Percentiles rank a stretch among this genome's conserved stretches.
These are phyloP conservation scores for Candida silvatica DNA, from an alignment of 805 yeast species.

Conservation along the genomic window DNA sequence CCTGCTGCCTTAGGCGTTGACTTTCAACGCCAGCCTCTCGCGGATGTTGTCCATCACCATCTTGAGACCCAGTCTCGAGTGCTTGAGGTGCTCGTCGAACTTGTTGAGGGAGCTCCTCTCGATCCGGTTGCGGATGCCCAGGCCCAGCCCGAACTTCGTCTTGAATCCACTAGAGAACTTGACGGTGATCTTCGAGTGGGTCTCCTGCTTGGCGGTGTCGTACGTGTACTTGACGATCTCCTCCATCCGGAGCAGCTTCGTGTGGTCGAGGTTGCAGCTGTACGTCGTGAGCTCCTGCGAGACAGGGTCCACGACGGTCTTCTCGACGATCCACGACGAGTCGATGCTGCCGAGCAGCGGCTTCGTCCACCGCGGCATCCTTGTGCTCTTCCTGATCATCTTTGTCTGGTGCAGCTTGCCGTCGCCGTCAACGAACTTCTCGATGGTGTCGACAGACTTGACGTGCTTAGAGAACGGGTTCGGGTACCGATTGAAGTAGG, in stretches of 20 bases:
- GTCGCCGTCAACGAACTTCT: conserved; percentile 43
- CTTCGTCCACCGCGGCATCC: conserved; percentile 70
- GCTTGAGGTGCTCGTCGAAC: conserved; percentile 58
- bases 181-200: conserved; percentile 43
- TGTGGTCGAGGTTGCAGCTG: conserved; percentile 79
- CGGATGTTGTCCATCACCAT: conserved; percentile 56
- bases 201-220: conserved; percentile 21
- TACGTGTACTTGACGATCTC: conserved; percentile 56
- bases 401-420: conserved; percentile 69
- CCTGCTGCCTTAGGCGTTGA: background rate
- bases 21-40: conserved; percentile 4
- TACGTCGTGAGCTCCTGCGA: conserved; percentile 51
- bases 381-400: conserved; percentile 68
- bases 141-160: conserved; percentile 17
- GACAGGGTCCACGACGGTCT: conserved; percentile 61
- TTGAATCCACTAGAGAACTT: conserved; percentile 61
- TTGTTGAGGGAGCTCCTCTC: conserved; percentile 74
- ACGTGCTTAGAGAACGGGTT: conserved; percentile 86
- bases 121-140: conserved; percentile 61
- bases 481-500: conserved; percentile 66
- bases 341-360: conserved; percentile 66
- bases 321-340: conserved; percentile 77
- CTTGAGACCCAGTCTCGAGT: conserved; percentile 64
- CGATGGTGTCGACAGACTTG: conserved; percentile 70
- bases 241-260: conserved; percentile 66